A percentile compares a stretch with the other conserved stretches of the same genome.
These are phyloP conservation scores for Penicillium crustosum DNA, from an alignment of 2,329 filamentous ascomycete species.

Conservation along the genomic window DNA sequence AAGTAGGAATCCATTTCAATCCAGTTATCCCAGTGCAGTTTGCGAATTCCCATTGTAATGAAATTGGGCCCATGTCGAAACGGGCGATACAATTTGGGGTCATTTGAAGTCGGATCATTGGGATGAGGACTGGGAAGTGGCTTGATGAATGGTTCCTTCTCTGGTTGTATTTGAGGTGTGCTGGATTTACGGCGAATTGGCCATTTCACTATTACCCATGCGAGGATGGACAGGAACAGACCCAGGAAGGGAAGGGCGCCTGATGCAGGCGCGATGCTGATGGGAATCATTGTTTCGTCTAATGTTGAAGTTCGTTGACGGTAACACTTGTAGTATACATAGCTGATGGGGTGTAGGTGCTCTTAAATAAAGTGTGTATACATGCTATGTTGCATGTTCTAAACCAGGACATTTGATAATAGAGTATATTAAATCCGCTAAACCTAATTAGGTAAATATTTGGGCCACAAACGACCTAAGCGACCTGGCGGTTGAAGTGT, in stretches of 20 bases:
- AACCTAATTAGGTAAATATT: background rate
- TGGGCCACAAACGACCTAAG: background rate
- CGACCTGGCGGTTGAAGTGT: background rate
- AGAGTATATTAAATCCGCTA: background rate
- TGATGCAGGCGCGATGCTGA: background rate
- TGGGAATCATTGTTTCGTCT: background rate
- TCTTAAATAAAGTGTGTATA: background rate
- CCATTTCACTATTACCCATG: background rate
- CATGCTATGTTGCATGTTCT: background rate
- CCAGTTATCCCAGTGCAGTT: conserved; percentile 18
- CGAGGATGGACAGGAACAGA: background rate
- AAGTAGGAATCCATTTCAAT: conserved; percentile 21
- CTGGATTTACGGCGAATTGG: background rate
- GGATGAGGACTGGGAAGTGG: background rate
- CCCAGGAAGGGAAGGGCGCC: background rate
- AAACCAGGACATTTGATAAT: background rate
- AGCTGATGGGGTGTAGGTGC: background rate
- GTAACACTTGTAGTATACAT: background rate
- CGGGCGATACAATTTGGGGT: conserved; percentile 14
- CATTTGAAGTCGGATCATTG: background rate
- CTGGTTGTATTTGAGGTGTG: background rate
- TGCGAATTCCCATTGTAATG: conserved; percentile 19
- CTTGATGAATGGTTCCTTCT: background rate
- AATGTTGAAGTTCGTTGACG: no score
- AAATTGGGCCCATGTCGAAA: conserved; percentile 18